A percentile compares a stretch with the other conserved stretches of the same genome.
phyloP scores from a whole-genome alignment of 257 asterid species.

The Penstemon eatonii region DNA sequence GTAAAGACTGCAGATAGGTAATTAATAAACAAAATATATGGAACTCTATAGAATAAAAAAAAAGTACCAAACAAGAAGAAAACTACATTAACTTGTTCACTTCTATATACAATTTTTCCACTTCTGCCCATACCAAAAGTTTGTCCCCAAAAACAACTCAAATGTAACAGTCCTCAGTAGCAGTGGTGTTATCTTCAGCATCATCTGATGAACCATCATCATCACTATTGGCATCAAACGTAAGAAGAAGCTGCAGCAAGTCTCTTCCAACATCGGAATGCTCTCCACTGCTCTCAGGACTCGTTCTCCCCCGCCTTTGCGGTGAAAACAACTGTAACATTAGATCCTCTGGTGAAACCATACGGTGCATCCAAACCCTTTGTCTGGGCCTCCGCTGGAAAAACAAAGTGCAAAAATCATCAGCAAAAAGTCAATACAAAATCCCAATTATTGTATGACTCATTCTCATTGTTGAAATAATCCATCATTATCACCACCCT shows the following conservation, averaged over 20 bases:
- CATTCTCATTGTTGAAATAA: conserved; percentile 23
- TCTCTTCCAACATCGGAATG: conserved; percentile 39
- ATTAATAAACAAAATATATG: too few relatives aligned
- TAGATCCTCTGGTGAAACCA: conserved; percentile 54
- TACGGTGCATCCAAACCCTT: conserved; percentile 46
- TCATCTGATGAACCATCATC: conserved; percentile 42
- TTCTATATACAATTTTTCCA: conserved; percentile 30
- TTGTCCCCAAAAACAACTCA: conserved; percentile 22
- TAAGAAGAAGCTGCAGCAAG: conserved; percentile 47
- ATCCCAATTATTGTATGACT: conserved; percentile 12
- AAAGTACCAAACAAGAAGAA: neutral
- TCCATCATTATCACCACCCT: conserved; percentile 30
- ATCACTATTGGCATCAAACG: conserved; percentile 42
- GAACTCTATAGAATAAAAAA: too few relatives aligned
- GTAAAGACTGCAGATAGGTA: too few relatives aligned
- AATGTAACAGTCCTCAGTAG: conserved; percentile 35
- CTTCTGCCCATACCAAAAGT: conserved; percentile 4
- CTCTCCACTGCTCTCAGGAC: conserved; percentile 37
- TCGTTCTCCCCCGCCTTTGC: conserved; percentile 42
- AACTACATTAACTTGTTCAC: conserved; percentile 16
- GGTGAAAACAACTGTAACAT: conserved; percentile 55
- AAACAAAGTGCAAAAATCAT: conserved; percentile 41
- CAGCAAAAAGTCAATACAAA: conserved; percentile 23
- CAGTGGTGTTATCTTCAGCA: conserved; percentile 30
- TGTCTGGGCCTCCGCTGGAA: conserved; percentile 56